phyloP scores from a whole-genome alignment of 2,329 filamentous ascomycete genomes.

The Fonsecaea monophora region DNA sequence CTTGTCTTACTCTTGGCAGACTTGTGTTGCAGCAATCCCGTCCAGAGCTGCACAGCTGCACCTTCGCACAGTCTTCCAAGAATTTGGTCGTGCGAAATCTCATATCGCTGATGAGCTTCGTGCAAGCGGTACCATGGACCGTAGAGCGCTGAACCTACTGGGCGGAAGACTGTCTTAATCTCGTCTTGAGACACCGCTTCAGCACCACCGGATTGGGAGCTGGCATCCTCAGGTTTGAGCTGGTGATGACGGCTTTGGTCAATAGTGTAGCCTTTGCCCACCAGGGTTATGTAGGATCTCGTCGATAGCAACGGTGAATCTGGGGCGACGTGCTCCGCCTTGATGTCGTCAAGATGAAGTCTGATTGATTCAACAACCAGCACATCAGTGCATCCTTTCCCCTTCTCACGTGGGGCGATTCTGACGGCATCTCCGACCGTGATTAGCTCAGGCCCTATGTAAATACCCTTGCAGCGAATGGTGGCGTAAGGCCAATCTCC shows the following conservation, averaged over 20 bases:
- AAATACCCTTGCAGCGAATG: conserved; percentile 62
- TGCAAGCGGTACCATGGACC: conserved; percentile 61
- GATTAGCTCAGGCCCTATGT: conserved; percentile 63
- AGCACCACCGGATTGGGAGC: background rate
- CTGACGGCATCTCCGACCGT: conserved; percentile 62
- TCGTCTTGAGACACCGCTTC: conserved; percentile 43
- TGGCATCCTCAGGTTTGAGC: conserved; percentile 1
- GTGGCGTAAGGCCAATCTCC: conserved; percentile 62
- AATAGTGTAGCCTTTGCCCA: conserved; percentile 57
- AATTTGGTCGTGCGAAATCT: conserved; percentile 59
- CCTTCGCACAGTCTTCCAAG: conserved; percentile 63
- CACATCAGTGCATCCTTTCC: conserved; percentile 55
- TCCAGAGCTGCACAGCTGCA: conserved; percentile 50
- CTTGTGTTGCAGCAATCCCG: conserved; percentile 36
- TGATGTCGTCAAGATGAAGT: conserved; percentile 57
- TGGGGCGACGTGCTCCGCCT: conserved; percentile 54
- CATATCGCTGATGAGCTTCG: conserved; percentile 49
- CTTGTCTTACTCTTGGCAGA: conserved; percentile 43
- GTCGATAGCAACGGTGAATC: conserved; percentile 56
- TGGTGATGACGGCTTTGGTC: conserved; percentile 39
- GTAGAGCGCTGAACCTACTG: conserved; percentile 54
- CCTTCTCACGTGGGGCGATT: conserved; percentile 48
- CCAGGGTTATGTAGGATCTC: conserved; percentile 55
- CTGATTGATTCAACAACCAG: conserved; percentile 62
- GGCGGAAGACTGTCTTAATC: conserved; percentile 47